Percentiles rank a stretch among this genome's conserved stretches.
Conservation (phyloP, 2,329 filamentous ascomycete species). For the Orbilia blumenaviensis region DNA sequence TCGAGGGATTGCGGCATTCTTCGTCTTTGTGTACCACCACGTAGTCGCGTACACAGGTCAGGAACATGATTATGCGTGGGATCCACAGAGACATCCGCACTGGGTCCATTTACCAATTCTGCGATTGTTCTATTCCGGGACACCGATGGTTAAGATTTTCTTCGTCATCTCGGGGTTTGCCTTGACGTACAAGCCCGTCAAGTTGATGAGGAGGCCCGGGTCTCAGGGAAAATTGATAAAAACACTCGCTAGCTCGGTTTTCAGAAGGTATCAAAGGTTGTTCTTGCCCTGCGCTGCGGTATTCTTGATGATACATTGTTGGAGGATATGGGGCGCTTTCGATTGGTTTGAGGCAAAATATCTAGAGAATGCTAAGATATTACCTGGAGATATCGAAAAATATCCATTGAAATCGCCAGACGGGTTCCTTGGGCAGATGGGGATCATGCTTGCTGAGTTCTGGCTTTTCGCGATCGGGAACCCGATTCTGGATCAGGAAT, state of each 20-base stretch:
- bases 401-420: slow-evolving; percentile 32
- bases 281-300: slow-evolving; percentile 64
- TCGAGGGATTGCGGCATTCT: slow-evolving; percentile 34
- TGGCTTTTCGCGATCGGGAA: slow-evolving; percentile 19
- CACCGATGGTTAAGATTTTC: slow-evolving; percentile 56
- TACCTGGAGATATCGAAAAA: slow-evolving; percentile 32
- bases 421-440: slow-evolving; percentile 43
- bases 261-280: slow-evolving; percentile 64
- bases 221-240: slow-evolving; percentile 47
- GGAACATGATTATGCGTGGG: slow-evolving; percentile 59
- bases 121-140: slow-evolving; percentile 46
- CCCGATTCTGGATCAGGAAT: slow-evolving; percentile 9
- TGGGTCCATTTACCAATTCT: slow-evolving; percentile 52
- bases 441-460: slow-evolving; percentile 20
- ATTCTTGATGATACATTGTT: slow-evolving; percentile 61
- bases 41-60: slow-evolving; percentile 27
- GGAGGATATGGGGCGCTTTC: slow-evolving; percentile 29
- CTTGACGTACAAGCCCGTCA: slow-evolving; percentile 50
- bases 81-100: slow-evolving; percentile 54
- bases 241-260: slow-evolving; percentile 64
- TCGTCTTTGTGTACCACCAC: slow-evolving; percentile 56
- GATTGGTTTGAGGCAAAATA: slow-evolving; percentile 42
- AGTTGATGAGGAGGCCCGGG: slow-evolving; percentile 33
- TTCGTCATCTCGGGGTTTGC: slow-evolving; percentile 56
- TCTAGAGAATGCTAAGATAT: background rate